phyloP scores from a whole-genome alignment of 345 rosid genomes.

The Melastoma malabathricum region DNA sequence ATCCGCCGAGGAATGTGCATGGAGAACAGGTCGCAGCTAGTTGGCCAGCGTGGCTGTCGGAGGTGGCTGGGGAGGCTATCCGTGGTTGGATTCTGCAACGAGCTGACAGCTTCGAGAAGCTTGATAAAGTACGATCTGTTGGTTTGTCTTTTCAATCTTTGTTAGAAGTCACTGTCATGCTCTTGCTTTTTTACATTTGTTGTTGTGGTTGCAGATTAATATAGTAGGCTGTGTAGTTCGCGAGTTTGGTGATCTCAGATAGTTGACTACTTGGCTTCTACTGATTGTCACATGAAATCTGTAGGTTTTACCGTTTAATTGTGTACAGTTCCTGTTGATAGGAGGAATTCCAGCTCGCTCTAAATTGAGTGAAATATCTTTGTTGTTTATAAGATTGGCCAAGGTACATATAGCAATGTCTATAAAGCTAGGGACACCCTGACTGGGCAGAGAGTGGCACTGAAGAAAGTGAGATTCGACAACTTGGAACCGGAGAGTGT shows the following conservation, averaged over 20 bases:
- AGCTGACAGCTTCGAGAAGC: conserved; percentile 67
- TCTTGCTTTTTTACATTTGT: not conserved
- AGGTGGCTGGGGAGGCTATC: conserved; percentile 69
- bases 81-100: conserved; percentile 76
- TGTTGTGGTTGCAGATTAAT: not conserved
- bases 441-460: conserved; percentile 61
- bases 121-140: conserved; percentile 39
- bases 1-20: conserved; percentile 40
- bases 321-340: too few relatives aligned
- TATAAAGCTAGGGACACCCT: conserved; percentile 76
- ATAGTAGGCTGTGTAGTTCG: too few relatives aligned
- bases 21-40: conserved; percentile 86
- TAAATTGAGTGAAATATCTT: not conserved
- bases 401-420: conserved; percentile 88
- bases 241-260: too few relatives aligned
- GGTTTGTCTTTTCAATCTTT: not conserved
- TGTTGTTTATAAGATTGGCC: conserved; percentile 41
- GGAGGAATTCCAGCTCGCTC: too few relatives aligned
- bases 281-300: too few relatives aligned
- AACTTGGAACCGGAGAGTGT: conserved; percentile 84
- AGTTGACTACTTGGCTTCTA: too few relatives aligned
- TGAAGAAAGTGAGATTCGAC: conserved; percentile 72
- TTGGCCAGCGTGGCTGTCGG: conserved; percentile 78
- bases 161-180: not conserved
- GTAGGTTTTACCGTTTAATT: too few relatives aligned